Percentiles rank a stretch among this genome's conserved stretches.
Conservation (phyloP, 257 asterid genomes). For the Cordia subcordata region DNA sequence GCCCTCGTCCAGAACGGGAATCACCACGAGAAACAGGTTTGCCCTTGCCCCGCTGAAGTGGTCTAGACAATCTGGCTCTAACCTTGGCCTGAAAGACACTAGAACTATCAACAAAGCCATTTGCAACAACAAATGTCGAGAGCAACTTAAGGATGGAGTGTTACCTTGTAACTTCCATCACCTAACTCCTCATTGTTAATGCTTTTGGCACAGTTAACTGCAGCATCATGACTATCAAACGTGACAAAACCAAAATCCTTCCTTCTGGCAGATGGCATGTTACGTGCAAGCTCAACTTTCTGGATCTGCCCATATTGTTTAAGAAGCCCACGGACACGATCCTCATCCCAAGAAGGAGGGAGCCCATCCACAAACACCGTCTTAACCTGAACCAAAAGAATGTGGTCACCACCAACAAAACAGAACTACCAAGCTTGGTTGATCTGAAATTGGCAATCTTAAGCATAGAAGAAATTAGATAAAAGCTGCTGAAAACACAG, state of each 20-base stretch:
- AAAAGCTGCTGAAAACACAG: too few relatives aligned
- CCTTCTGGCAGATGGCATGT: slow-evolving; percentile 98
- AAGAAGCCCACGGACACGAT: slow-evolving; percentile 59
- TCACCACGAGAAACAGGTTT: slow-evolving; percentile 69
- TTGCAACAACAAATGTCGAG: background rate
- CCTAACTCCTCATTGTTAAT: slow-evolving; percentile 91
- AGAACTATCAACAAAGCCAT: slow-evolving; percentile 13
- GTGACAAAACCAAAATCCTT: slow-evolving; percentile 96
- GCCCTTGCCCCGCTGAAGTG: slow-evolving; percentile 94
- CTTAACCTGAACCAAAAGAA: slow-evolving; percentile 59
- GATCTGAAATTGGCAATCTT: too few relatives aligned
- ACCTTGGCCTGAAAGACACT: slow-evolving; percentile 72
- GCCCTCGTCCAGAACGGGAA: slow-evolving; percentile 49
- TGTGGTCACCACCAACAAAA: slow-evolving; percentile 12
- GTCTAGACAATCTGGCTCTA: slow-evolving; percentile 95
- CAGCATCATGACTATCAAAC: slow-evolving; percentile 84
- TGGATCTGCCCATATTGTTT: slow-evolving; percentile 66
- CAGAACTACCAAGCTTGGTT: background rate
- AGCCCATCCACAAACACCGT: slow-evolving; percentile 96
- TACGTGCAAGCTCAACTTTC: slow-evolving; percentile 90
- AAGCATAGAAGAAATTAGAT: too few relatives aligned
- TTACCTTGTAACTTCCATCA: slow-evolving; percentile 84
- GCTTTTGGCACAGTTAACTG: slow-evolving; percentile 79
- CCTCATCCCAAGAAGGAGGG: slow-evolving; percentile 90
- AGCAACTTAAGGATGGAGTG: slow-evolving; percentile 6